Evolutionary conservation across 2,329 filamentous ascomycete species (phyloP), one percentile per base, ranked within the genome.

Genomic region (Trichoderma arundinaceum): DNA sequence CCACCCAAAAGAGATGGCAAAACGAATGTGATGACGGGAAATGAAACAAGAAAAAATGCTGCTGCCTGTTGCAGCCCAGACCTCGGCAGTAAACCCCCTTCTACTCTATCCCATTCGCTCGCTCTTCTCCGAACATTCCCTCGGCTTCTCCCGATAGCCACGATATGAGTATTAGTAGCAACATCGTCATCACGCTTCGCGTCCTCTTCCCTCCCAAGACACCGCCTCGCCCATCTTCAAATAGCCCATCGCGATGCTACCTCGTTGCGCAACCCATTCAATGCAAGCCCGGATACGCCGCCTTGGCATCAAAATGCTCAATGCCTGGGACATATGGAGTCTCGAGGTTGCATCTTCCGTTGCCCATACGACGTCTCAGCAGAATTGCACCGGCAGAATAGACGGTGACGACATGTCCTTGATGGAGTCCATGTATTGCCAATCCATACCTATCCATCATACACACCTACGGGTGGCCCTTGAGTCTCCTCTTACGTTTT

Each of bases 301-400:
- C 41, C 54, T 58, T 58, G 39, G 54, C 54, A 58, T 46, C 41
- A 44, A 58, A 44, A 58, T 49, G 46, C 22, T 22, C 46, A 49
- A 7, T 12, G 7, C 7, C 38, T 41, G 2, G 10, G 19, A 13
- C 46, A 49, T 10, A 41, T 13, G 38, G 38, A 41, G 38, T 10
- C 46, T 28, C 22, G 22, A 28, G 22, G 22, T 28, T 28, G 22
- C 22, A 28, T 28, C 22, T 28, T 28, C 22, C 7, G 17, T 28
- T 49, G 46, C 28, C 19, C 46, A 28, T 49, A 28, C 46, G 2
- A 3, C 46, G 12, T 49, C 46, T 28, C 5, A 13, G 13, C 19
- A 49, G 19, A 28, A 28, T 35, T 28, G 22, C 22, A 4, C 22
- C 4, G 22, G 22, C 48, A 35, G 8, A 10, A 6, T 19, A 4